Evolutionary conservation across 306 rosid genomes (phyloP).

Genomic region (Quercus wislizeni): DNA sequence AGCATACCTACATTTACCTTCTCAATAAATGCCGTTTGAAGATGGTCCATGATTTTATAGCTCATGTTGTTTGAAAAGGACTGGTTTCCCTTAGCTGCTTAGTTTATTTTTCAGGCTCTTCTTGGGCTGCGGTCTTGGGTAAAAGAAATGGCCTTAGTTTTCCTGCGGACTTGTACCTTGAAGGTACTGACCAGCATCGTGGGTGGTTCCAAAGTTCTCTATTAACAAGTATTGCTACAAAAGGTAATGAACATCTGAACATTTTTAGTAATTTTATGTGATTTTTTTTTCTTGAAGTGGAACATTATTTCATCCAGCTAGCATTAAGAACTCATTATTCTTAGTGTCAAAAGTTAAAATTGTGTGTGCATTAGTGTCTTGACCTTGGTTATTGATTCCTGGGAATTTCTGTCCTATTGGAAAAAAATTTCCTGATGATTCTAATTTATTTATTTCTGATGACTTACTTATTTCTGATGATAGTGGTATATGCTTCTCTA

Average conservation of each 20-base stretch:
- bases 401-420: background rate
- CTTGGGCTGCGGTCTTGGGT: slow-evolving; percentile 96
- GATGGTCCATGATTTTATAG: slow-evolving; percentile 1
- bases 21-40: background rate
- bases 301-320: background rate
- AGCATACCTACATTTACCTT: slow-evolving; percentile 4
- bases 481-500: background rate
- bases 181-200: slow-evolving; percentile 99
- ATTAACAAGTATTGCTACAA: slow-evolving; percentile 86
- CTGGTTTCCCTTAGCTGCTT: slow-evolving; percentile 19
- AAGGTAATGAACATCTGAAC: slow-evolving; percentile 49
- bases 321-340: background rate
- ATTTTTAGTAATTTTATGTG: background rate
- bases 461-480: background rate
- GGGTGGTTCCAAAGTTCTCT: slow-evolving; percentile 99
- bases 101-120: slow-evolving; percentile 74
- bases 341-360: background rate
- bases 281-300: background rate
- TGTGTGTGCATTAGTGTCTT: background rate
- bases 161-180: slow-evolving; percentile 96
- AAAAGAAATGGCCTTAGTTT: slow-evolving; percentile 59
- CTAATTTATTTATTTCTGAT: background rate
- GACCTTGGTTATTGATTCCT: background rate
- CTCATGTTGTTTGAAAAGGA: slow-evolving; percentile 13
- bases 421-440: background rate